Conservation (phyloP, 179 eudicot species). For the Spergularia azorica region DNA sequence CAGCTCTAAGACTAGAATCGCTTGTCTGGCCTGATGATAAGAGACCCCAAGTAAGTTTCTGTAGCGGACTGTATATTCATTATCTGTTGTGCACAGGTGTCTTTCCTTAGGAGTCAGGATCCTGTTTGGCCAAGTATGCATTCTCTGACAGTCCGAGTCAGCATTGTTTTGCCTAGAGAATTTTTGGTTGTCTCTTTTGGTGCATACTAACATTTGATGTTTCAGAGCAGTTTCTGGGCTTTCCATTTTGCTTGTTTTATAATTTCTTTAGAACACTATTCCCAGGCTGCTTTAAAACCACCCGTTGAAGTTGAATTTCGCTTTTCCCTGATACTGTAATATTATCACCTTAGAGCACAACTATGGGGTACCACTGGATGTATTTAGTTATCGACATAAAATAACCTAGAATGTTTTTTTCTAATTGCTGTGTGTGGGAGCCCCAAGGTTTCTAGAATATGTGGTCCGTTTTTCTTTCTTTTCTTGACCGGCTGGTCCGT, state of each 20-base stretch:
- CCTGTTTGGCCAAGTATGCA: too few species aligned
- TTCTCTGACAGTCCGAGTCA: not conserved
- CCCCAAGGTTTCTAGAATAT: too few species aligned
- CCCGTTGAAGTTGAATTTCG: not conserved
- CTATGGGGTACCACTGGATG: not conserved
- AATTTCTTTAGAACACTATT: not conserved
- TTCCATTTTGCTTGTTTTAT: conserved; percentile 1
- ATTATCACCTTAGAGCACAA: not conserved
- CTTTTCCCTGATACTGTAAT: not conserved
- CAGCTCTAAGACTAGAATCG: conserved; percentile 92
- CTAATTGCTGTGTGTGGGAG: too few species aligned
- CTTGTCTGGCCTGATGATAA: conserved; percentile 92
- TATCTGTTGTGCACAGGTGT: not conserved
- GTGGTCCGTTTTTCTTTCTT: too few species aligned
- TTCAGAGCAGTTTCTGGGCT: not conserved
- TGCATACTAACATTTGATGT: not conserved
- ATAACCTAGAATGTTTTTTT: too few species aligned
- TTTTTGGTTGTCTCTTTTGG: not conserved
- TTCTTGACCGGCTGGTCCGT: too few species aligned
- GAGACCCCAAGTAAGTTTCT: conserved; percentile 81
- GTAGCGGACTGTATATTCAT: not conserved
- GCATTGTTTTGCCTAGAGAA: not conserved
- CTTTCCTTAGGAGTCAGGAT: not conserved
- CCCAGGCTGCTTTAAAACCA: not conserved
- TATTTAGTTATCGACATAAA: not conserved